phyloP scores from a whole-genome alignment of 148 eudicot genomes.

The Spergularia marina region DNA sequence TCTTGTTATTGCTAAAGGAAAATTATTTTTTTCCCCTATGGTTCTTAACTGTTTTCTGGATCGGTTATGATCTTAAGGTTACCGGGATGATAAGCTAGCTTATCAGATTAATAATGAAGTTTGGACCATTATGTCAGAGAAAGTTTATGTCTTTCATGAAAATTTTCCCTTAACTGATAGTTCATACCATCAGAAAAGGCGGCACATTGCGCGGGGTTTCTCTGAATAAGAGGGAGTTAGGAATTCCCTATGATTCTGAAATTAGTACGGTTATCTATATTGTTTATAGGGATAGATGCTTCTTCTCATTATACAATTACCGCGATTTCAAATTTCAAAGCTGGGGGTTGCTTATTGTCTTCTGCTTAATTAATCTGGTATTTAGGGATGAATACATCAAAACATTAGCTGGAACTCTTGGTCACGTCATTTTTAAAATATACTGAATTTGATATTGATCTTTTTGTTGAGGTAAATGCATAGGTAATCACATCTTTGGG shows the following conservation, averaged over 20 bases:
- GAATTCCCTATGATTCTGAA: conserved; percentile 38
- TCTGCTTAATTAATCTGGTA: conserved; percentile 28
- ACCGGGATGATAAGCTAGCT: conserved; percentile 20
- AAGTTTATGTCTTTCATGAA: conserved; percentile 7
- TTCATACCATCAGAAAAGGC: conserved; percentile 21
- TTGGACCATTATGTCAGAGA: conserved; percentile 33
- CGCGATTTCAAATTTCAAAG: conserved; percentile 29
- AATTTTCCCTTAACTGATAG: neutral
- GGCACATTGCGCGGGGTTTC: conserved; percentile 25
- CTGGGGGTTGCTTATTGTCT: conserved; percentile 36
- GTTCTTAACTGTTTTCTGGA: conserved; percentile 17
- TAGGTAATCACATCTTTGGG: conserved; percentile 35
- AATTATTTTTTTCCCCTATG: neutral
- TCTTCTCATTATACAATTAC: conserved; percentile 22
- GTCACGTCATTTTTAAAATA: conserved; percentile 16
- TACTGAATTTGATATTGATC: conserved; percentile 5
- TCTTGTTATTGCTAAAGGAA: neutral
- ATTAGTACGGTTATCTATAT: conserved; percentile 31
- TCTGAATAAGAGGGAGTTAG: conserved; percentile 26
- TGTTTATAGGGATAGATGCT: conserved; percentile 38
- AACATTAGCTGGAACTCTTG: conserved; percentile 29
- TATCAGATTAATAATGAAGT: conserved; percentile 20
- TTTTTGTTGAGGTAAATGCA: conserved; percentile 27
- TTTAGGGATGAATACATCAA: conserved; percentile 14
- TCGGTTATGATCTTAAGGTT: conserved; percentile 19